Evolutionary conservation across 2,329 filamentous ascomycete genomes (phyloP), one percentile per base, ranked within the genome.

Genomic region (Aureobasidium sp.): DNA sequence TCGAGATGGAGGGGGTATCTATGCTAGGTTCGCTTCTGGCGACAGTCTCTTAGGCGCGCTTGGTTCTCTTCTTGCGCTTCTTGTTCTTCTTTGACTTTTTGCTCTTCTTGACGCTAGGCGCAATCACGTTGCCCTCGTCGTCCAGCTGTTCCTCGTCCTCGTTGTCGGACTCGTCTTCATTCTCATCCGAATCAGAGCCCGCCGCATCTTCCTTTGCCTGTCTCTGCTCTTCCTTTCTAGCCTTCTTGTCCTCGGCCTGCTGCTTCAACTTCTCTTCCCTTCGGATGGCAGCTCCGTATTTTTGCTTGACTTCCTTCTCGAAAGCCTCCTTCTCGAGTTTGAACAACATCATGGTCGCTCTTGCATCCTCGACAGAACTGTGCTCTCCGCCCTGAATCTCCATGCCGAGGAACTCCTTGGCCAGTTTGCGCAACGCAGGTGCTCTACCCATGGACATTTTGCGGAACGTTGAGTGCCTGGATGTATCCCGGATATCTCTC

Each of bases 311-410:
- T 70, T 95, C 90, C 61, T 84, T 78, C 70, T 97, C 94, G 70
- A 99, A 96, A 0, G 81, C 88, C 19, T 85, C 79, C 75, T 96
- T 97, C 71, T 91, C 84, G 65, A 84, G 83, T 63, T 89, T 81
- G 69, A 95, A 97, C 43, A 99, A 76, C 60, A 93, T 76, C 91
- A 99, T 97, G 0, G 91, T 87, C 5, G 89, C 90, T 65, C 90
- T 80, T 1, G 94, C 94, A 77, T 99, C 94, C 68, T 86, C 84
- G 59, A 86, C 77, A 67, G 80, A 83, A 57, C 79, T 82, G 75
- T 86, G 84, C 63, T 80, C 79, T 1, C 82, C 82, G 4, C 75
- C 76, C 68, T 86, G 84, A 29, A 86, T 85, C 61, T 80, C 78
- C 59, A 84, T 68, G 0, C 83, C 84, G 37, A 86, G 67, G 60